Conservation (phyloP, 192 early-diverging fungal genomes). For the Funneliformis geosporum region DNA sequence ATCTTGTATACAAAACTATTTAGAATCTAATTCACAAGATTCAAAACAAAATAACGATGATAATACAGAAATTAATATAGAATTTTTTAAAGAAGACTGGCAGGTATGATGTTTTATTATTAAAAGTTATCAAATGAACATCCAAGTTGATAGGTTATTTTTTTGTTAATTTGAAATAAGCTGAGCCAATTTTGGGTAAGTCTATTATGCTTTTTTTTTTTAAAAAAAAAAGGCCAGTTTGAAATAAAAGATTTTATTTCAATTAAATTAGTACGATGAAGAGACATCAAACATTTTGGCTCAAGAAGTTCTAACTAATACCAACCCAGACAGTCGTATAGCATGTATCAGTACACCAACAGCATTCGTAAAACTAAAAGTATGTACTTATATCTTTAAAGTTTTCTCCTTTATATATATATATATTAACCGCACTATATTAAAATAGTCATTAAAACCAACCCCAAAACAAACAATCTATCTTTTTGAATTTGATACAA, state of each 20-base stretch:
- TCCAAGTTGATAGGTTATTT: neutral
- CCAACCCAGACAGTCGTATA: constrained; percentile 43
- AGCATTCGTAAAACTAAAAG: constrained; percentile 65
- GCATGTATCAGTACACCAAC: constrained; percentile 65
- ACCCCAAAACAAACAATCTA: constrained; percentile 45
- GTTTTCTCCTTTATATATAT: neutral
- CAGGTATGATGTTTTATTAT: constrained; percentile 55
- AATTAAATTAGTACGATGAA: constrained; percentile 42
- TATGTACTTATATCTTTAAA: constrained; percentile 21
- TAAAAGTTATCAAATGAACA: neutral
- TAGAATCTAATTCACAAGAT: constrained; percentile 16
- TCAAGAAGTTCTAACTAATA: constrained; percentile 41
- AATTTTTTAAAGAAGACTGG: constrained; percentile 79
- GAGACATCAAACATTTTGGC: constrained; percentile 43
- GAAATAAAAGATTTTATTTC: neutral
- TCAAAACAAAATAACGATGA: constrained; percentile 31
- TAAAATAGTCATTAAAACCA: constrained; percentile 40
- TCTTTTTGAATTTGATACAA: constrained; percentile 75
- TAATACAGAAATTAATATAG: constrained; percentile 53
- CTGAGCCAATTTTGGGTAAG: constrained; percentile 56
- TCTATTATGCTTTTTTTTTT: neutral
- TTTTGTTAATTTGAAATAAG: constrained; percentile 27
- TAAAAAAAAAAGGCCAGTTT: constrained; percentile 30
- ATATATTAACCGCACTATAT: neutral
- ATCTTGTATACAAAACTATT: constrained; percentile 27